Evolutionary conservation across 108 stramenopile genomes (phyloP), one percentile per base, ranked within the genome.

Genomic region (Cyclotella baltica): DNA sequence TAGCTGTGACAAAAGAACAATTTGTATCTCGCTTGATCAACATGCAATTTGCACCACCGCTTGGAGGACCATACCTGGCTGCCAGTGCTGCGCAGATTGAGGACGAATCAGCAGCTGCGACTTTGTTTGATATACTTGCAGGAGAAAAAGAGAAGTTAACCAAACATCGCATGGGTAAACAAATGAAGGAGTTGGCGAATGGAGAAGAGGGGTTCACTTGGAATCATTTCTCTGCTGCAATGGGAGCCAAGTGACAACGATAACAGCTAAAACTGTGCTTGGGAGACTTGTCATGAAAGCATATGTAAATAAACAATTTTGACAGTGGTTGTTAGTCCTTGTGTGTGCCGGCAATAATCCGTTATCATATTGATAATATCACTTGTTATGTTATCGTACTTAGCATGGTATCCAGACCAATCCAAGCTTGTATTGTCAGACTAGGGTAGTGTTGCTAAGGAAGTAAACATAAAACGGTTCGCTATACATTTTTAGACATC

Each of bases 181-280:
- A 83, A 43, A 83, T 94, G 69, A 92, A 91, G 55, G 76, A 81
- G 11, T 33, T 94, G 19, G 80, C 91, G 20, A 66, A 74, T 38
- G 93, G 89, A 13, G 91, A 92, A 70, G 86, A 92, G 47, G 93
- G 90, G 20, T 37, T 94, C 25, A 91, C 86, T 16, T 94, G 90
- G 88, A 71, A 87, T 5, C 65, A 61, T 33, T 94, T 94, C 68
- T 67, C 76, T 30, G 69, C 82, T 19, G 91, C 91, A 30, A 27
- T 92, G 79, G 81, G 77, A 34, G 59, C 59, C 16, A 61, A 61
- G 15, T 51, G 11, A 35, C 3, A 13, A 55, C 63, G 20, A 30
- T 23, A 38, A 62, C n/a, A n/a, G n/a, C n/a, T n/a, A n/a, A n/a
- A n/a, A n/a, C n/a, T n/a, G n/a, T n/a, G n/a, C n/a, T 52, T 13